A percentile compares a stretch with the other conserved stretches of the same genome.
These are phyloP conservation scores for Flaveria brownii DNA, from an alignment of 129 eudicot genomes.

Conservation along the genomic window DNA sequence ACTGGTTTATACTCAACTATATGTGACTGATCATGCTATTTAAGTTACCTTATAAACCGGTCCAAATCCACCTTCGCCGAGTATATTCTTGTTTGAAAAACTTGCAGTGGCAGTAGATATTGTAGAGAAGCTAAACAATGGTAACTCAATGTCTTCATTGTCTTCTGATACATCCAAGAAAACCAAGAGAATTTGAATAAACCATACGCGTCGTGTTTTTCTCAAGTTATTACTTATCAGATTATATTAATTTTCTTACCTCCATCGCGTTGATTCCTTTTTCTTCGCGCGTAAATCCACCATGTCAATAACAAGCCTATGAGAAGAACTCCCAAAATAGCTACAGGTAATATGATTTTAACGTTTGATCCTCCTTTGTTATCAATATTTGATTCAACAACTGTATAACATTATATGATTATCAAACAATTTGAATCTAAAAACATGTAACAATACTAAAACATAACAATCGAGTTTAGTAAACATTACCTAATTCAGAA, in stretches of 20 bases:
- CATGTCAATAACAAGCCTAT: conserved; percentile 32
- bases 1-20: conserved; percentile 4
- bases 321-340: conserved; percentile 21
- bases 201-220: too few relatives aligned
- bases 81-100: conserved; percentile 19
- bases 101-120: conserved; percentile 26
- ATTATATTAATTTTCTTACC: conserved; percentile 18
- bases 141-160: conserved; percentile 12
- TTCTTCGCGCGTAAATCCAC: conserved; percentile 14
- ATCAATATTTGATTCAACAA: conserved; percentile 1
- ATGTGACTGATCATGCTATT: background rate
- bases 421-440: background rate
- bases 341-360: conserved; percentile 17
- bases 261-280: conserved; percentile 13
- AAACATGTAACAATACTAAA: background rate
- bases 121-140: conserved; percentile 27
- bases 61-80: conserved; percentile 43
- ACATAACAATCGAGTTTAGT: too few relatives aligned
- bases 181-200: background rate
- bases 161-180: background rate
- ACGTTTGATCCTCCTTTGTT: conserved; percentile 25
- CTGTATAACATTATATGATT: background rate
- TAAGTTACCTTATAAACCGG: conserved; percentile 32
- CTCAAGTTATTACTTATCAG: background rate
- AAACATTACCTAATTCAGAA: conserved; percentile 45